These are phyloP conservation scores for Dothideomycetes sp. DNA, from an alignment of 2,329 filamentous ascomycete species.

Conservation along the genomic window DNA sequence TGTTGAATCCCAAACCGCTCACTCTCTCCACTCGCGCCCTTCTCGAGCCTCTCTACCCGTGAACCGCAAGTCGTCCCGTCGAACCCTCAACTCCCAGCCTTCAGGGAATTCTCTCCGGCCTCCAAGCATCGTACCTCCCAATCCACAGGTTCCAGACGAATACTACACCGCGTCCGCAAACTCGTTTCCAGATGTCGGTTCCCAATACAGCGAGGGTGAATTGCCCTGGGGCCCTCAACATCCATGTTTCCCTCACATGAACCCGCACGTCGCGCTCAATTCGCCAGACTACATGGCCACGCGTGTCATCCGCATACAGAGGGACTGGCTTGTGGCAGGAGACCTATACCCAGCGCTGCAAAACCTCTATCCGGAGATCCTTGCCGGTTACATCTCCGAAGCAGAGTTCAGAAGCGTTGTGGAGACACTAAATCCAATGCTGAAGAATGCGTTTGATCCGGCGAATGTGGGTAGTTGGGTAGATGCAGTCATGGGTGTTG, in stretches of 20 bases:
- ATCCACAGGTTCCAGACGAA: neutral
- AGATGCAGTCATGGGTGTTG: conserved; percentile 67
- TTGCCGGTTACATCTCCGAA: conserved; percentile 78
- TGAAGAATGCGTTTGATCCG: conserved; percentile 72
- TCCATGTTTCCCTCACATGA: conserved; percentile 87
- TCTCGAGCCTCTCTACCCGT: conserved; percentile 27
- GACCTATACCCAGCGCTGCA: conserved; percentile 90
- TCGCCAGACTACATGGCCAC: conserved; percentile 69
- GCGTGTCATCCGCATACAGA: conserved; percentile 79
- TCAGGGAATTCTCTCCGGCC: conserved; percentile 22
- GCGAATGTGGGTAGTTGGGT: conserved; percentile 67
- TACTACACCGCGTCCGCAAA: conserved; percentile 11
- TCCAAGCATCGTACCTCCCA: neutral
- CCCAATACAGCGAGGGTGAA: conserved; percentile 45
- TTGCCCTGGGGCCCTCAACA: conserved; percentile 89
- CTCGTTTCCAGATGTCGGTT: neutral
- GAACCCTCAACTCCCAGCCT: conserved; percentile 22
- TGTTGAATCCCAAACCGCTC: conserved; percentile 15
- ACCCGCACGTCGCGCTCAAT: conserved; percentile 74
- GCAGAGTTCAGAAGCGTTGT: conserved; percentile 78
- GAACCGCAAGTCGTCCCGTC: conserved; percentile 24
- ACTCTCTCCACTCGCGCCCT: conserved; percentile 17
- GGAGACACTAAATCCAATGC: conserved; percentile 68
- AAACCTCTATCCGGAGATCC: conserved; percentile 90
- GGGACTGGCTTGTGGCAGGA: conserved; percentile 81